These are phyloP conservation scores for Epichloe gansuensis DNA, from an alignment of 2,329 filamentous ascomycete species.

Conservation along the genomic window DNA sequence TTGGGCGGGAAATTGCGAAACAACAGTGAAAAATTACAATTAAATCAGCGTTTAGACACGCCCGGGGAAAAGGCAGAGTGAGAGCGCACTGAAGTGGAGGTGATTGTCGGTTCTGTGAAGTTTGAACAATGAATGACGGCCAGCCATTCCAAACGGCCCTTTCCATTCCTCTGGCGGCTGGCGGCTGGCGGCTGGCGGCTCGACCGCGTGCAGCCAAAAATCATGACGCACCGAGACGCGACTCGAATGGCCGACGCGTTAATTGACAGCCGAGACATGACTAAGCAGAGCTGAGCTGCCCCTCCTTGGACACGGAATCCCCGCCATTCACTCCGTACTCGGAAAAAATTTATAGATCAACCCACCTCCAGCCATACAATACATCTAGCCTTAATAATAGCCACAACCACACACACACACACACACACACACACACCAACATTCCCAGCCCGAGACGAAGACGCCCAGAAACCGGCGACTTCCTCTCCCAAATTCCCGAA, in stretches of 20 bases:
- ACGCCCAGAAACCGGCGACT: background rate
- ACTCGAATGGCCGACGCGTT: conserved; percentile 13
- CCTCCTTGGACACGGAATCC: background rate
- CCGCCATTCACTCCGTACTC: background rate
- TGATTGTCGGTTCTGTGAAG: background rate
- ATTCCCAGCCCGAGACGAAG: conserved; percentile 5
- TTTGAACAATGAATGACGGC: background rate
- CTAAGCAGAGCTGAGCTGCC: conserved; percentile 1
- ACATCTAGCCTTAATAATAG: no score
- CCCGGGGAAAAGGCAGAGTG: background rate
- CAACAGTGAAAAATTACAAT: background rate
- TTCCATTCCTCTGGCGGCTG: no score
- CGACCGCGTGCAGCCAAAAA: conserved; percentile 6
- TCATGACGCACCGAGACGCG: conserved; percentile 21
- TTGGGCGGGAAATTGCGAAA: background rate
- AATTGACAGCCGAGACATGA: background rate
- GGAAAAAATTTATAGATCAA: background rate
- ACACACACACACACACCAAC: background rate
- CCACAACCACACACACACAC: background rate
- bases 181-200: no score
- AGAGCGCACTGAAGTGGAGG: conserved; percentile 1
- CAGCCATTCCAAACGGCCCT: background rate
- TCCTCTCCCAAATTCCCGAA: conserved; percentile 16
- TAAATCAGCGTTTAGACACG: background rate
- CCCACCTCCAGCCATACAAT: no score